Percentiles rank a stretch among this genome's conserved stretches.
phyloP scores from a whole-genome alignment of 305 asterid species.

The Solanum hybrid region DNA sequence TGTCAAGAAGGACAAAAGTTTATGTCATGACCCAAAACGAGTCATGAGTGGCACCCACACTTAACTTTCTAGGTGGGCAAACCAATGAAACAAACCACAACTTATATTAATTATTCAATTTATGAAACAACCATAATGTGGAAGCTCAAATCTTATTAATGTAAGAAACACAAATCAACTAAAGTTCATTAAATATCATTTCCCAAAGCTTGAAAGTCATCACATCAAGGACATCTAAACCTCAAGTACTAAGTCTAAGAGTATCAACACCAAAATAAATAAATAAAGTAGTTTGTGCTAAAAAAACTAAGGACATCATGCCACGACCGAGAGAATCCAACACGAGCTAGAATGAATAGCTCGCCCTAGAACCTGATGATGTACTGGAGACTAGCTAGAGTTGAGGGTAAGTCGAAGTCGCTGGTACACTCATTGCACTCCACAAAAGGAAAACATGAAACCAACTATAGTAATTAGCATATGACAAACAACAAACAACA shows the following conservation, averaged over 20 bases:
- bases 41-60: not conserved
- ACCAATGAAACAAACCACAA: not conserved
- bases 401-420: not conserved
- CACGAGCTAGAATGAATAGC: not conserved
- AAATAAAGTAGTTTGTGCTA: not conserved
- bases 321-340: not conserved
- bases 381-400: not conserved
- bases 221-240: not conserved
- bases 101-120: not conserved
- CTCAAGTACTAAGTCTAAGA: not conserved
- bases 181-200: not conserved
- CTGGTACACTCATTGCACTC: not conserved
- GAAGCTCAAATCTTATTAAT: not conserved
- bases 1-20: not conserved
- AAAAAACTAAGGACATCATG: not conserved
- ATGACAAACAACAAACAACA: not conserved
- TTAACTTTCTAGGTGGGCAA: not conserved
- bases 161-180: not conserved
- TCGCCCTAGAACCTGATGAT: too few relatives aligned
- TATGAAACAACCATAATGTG: not conserved
- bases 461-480: not conserved
- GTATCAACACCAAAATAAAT: not conserved
- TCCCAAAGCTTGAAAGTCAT: not conserved
- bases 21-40: not conserved
- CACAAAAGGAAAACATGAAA: not conserved